Conservation (phyloP, 495 filamentous ascomycete genomes). For the Bombardia bombarda region DNA sequence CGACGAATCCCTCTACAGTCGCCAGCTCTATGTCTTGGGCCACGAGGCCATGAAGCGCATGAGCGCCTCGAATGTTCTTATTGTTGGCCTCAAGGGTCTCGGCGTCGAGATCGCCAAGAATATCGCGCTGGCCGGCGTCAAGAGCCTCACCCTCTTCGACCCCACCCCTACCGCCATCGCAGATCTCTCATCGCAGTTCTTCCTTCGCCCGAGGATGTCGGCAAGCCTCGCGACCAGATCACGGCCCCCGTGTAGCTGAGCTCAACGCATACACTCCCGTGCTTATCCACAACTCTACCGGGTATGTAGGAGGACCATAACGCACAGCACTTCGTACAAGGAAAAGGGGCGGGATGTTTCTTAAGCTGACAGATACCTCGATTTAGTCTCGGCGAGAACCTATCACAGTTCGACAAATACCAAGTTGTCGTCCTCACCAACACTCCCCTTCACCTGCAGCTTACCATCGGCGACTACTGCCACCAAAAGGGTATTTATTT, state of each 20-base stretch:
- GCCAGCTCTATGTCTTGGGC: slow-evolving; percentile 95
- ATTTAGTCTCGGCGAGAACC: slow-evolving; percentile 53
- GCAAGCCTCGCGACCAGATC: slow-evolving; percentile 79
- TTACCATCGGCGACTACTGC: slow-evolving; percentile 81
- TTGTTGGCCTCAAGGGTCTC: slow-evolving; percentile 85
- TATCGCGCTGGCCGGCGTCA: slow-evolving; percentile 89
- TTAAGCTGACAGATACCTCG: slow-evolving; percentile 13
- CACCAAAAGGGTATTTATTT: slow-evolving; percentile 87
- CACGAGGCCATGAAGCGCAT: slow-evolving; percentile 99
- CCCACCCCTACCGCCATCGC: slow-evolving; percentile 71
- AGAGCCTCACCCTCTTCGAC: slow-evolving; percentile 76
- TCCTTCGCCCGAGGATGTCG: slow-evolving; percentile 83
- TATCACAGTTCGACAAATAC: slow-evolving; percentile 74
- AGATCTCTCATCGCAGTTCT: slow-evolving; percentile 94
- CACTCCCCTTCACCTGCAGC: slow-evolving; percentile 68
- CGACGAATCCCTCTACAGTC: slow-evolving; percentile 95
- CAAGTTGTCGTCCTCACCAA: slow-evolving; percentile 89
- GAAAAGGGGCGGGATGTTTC: too few species aligned
- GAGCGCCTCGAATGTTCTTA: slow-evolving; percentile 89
- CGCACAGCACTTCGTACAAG: too few species aligned
- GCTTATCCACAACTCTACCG: slow-evolving; percentile 54
- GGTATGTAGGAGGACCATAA: slow-evolving; percentile 19
- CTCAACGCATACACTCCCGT: slow-evolving; percentile 96
- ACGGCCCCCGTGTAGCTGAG: slow-evolving; percentile 88
- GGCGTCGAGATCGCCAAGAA: slow-evolving; percentile 99